Evolutionary conservation across 2,329 filamentous ascomycete genomes (phyloP).

Genomic region (Aureobasidium sp.): DNA sequence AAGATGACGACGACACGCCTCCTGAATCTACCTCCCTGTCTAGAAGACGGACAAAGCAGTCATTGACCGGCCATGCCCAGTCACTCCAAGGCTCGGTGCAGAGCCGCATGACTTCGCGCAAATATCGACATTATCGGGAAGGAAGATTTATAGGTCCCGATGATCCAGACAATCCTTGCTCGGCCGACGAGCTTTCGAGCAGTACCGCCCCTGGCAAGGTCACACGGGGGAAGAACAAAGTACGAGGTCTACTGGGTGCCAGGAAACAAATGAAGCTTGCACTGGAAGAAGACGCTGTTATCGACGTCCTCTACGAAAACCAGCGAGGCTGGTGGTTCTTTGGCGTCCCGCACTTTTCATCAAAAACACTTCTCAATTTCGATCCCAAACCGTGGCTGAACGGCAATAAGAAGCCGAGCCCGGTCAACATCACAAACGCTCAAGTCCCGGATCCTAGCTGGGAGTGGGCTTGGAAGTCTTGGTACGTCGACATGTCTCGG

Average conservation of each 20-base stretch:
- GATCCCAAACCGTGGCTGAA: slow-evolving; percentile 85
- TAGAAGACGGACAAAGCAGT: slow-evolving; percentile 24
- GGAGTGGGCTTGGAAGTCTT: slow-evolving; percentile 75
- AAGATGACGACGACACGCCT: slow-evolving; percentile 32
- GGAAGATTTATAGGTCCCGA: slow-evolving; percentile 21
- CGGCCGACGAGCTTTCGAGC: slow-evolving; percentile 17
- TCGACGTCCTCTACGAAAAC: slow-evolving; percentile 94
- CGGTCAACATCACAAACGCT: slow-evolving; percentile 72
- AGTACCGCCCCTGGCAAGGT: slow-evolving; percentile 20
- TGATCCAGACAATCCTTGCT: slow-evolving; percentile 18
- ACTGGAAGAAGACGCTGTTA: slow-evolving; percentile 42
- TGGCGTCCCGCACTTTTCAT: slow-evolving; percentile 82
- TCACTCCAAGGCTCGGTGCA: slow-evolving; percentile 3
- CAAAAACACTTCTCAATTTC: slow-evolving; percentile 73
- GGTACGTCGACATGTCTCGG: slow-evolving; percentile 72
- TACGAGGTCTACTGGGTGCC: slow-evolving; percentile 25
- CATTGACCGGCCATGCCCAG: slow-evolving; percentile 11
- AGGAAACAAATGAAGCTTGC: slow-evolving; percentile 28
- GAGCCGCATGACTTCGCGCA: slow-evolving; percentile 17
- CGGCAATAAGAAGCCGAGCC: slow-evolving; percentile 46
- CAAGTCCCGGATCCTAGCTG: slow-evolving; percentile 92
- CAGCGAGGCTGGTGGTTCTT: slow-evolving; percentile 87
- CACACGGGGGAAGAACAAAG: slow-evolving; percentile 26
- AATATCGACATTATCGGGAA: slow-evolving; percentile 19
- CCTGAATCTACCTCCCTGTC: slow-evolving; percentile 19